These are phyloP conservation scores for Pyrenophora seminiperda DNA, from an alignment of 2,329 filamentous ascomycete genomes.

Conservation along the genomic window DNA sequence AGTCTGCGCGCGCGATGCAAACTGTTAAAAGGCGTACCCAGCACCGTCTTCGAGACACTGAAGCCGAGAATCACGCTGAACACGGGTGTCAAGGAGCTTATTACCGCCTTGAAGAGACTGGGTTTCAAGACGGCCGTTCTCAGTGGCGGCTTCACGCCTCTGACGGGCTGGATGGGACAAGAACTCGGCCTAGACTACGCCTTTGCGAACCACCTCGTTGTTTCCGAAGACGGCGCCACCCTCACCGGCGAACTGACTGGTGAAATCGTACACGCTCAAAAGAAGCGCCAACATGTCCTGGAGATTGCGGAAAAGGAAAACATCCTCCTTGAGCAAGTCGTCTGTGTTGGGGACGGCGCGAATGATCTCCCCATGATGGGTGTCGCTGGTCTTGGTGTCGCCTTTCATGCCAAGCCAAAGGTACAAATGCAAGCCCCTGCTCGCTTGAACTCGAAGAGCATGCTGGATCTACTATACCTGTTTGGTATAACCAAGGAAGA, in stretches of 20 bases:
- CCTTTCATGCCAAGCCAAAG: conserved; percentile 82
- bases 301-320: conserved; percentile 72
- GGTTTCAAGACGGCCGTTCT: conserved; percentile 89
- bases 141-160: conserved; percentile 87
- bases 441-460: conserved; percentile 70
- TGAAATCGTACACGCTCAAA: conserved; percentile 74
- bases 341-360: conserved; percentile 80
- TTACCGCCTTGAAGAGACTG: conserved; percentile 73
- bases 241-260: conserved; percentile 76
- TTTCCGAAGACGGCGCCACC: conserved; percentile 58
- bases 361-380: conserved; percentile 83
- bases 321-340: conserved; percentile 67
- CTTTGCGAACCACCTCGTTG: conserved; percentile 80
- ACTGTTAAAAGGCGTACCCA: conserved; percentile 79
- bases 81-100: conserved; percentile 75
- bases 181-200: conserved; percentile 86
- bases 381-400: conserved; percentile 75
- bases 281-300: conserved; percentile 72
- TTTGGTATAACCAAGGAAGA: conserved; percentile 74
- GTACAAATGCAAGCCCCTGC: conserved; percentile 79
- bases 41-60: conserved; percentile 77
- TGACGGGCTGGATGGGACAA: conserved; percentile 83
- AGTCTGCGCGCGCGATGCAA: conserved; percentile 81
- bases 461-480: conserved; percentile 74
- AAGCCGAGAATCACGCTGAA: conserved; percentile 79